These are phyloP conservation scores for Leccinum uliginosum DNA, from an alignment of 768 basidiomycete species.

Conservation along the genomic window DNA sequence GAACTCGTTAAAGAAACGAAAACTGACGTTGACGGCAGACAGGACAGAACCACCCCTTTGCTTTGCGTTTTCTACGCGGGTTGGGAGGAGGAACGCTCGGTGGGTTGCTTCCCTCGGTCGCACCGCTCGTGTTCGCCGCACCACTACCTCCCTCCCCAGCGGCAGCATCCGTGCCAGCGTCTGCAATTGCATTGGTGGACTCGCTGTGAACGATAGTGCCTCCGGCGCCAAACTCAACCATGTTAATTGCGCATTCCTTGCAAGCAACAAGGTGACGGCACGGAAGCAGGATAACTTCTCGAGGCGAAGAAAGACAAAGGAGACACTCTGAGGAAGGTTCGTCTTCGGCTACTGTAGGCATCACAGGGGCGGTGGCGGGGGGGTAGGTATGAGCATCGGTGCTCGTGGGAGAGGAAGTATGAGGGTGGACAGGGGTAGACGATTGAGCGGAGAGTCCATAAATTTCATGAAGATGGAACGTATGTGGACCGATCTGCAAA, in stretches of 20 bases:
- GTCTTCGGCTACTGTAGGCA: conserved; percentile 42
- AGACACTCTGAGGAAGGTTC: conserved; percentile 87
- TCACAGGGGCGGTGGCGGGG: conserved; percentile 28
- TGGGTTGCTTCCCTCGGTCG: conserved; percentile 23
- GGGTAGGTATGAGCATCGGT: conserved; percentile 45
- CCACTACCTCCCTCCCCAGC: conserved; percentile 22
- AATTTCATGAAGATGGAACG: conserved; percentile 94
- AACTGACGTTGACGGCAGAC: conserved; percentile 90
- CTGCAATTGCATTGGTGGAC: conserved; percentile 31
- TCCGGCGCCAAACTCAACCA: conserved; percentile 96
- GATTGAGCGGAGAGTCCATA: conserved; percentile 76
- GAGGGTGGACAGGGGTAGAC: conserved; percentile 32
- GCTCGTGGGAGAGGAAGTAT: conserved; percentile 35
- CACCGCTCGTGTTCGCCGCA: conserved; percentile 15
- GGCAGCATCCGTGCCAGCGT: conserved; percentile 20
- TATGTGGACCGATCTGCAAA: conserved; percentile 81
- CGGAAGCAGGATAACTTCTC: conserved; percentile 89
- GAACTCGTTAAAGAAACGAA: background rate
- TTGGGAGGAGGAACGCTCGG: conserved; percentile 31
- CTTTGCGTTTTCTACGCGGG: conserved; percentile 79
- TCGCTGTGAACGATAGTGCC: conserved; percentile 70
- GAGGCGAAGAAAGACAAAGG: conserved; percentile 80
- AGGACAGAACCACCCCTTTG: conserved; percentile 97
- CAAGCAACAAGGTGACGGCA: conserved; percentile 95
- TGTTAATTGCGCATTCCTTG: conserved; percentile 91